phyloP scores from a whole-genome alignment of 345 rosid genomes.

The Moringa oleifera region DNA sequence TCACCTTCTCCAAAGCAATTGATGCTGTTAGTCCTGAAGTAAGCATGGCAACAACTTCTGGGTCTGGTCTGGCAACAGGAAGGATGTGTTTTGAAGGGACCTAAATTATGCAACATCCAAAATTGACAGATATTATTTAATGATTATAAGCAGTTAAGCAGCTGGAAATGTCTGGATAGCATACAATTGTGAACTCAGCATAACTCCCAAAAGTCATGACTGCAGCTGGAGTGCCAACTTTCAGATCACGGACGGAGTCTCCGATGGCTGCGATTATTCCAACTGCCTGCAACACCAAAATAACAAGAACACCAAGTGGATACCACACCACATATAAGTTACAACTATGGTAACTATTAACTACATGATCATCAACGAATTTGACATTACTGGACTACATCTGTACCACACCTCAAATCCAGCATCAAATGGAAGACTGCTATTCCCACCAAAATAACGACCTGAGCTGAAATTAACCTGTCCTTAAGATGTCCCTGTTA shows the following conservation, averaged over 20 bases:
- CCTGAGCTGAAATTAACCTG: slow-evolving; percentile 99
- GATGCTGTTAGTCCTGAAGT: slow-evolving; percentile 97
- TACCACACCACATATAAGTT: neutral
- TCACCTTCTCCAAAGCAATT: slow-evolving; percentile 86
- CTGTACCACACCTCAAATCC: slow-evolving; percentile 73
- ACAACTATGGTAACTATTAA: neutral
- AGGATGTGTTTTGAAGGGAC: slow-evolving; percentile 72
- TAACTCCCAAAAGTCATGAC: slow-evolving; percentile 85
- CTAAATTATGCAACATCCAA: slow-evolving; percentile 27
- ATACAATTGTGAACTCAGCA: slow-evolving; percentile 70
- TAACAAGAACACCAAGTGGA: slow-evolving; percentile 3
- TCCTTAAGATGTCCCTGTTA: slow-evolving; percentile 4
- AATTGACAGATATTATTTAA: slow-evolving; percentile 7
- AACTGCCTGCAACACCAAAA: slow-evolving; percentile 54
- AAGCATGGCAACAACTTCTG: slow-evolving; percentile 98
- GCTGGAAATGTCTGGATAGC: neutral
- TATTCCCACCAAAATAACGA: slow-evolving; percentile 61
- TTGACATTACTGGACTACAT: slow-evolving; percentile 1
- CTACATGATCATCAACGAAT: slow-evolving; percentile 1
- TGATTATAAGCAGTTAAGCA: neutral
- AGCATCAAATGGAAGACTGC: slow-evolving; percentile 81
- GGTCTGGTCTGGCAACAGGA: slow-evolving; percentile 88
- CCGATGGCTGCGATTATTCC: slow-evolving; percentile 90
- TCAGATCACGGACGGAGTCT: slow-evolving; percentile 57
- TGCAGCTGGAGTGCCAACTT: slow-evolving; percentile 94